These are phyloP conservation scores for Zizania palustris DNA, from an alignment of 202 grass and related monocot species.

Conservation along the genomic window DNA sequence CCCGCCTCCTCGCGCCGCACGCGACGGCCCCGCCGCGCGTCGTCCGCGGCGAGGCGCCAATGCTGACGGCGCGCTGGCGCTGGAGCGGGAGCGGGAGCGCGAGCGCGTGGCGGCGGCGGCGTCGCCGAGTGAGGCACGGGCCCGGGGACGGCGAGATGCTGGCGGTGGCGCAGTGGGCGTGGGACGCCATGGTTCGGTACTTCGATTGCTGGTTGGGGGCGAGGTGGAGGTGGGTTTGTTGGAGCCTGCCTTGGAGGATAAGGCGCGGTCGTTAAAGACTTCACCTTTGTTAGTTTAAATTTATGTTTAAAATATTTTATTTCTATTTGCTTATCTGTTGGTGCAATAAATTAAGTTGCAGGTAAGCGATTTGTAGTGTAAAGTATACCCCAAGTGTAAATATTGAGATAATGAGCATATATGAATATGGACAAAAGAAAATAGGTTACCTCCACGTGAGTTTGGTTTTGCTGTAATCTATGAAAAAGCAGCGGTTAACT, in stretches of 20 bases:
- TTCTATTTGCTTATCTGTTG: no score
- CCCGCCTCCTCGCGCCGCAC: conserved; percentile 58
- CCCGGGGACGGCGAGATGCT: neutral
- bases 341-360: no score
- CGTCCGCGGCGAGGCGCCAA: neutral
- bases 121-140: neutral
- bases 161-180: conserved; percentile 1
- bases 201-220: neutral
- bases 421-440: no score
- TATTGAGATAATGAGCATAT: no score
- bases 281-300: no score
- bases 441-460: no score
- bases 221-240: neutral
- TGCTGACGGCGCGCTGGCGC: neutral
- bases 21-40: neutral
- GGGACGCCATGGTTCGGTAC: conserved; percentile 32
- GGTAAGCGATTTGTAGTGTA: no score
- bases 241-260: conserved; percentile 24
- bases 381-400: no score
- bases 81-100: neutral
- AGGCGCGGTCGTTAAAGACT: neutral
- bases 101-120: neutral
- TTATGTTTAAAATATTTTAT: no score
- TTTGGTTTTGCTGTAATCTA: no score
- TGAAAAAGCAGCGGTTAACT: no score